A percentile compares a stretch with the other conserved stretches of the same genome.
Evolutionary conservation across 352 stramenopile species (phyloP).

Genomic region (Phytophthora quininea): DNA sequence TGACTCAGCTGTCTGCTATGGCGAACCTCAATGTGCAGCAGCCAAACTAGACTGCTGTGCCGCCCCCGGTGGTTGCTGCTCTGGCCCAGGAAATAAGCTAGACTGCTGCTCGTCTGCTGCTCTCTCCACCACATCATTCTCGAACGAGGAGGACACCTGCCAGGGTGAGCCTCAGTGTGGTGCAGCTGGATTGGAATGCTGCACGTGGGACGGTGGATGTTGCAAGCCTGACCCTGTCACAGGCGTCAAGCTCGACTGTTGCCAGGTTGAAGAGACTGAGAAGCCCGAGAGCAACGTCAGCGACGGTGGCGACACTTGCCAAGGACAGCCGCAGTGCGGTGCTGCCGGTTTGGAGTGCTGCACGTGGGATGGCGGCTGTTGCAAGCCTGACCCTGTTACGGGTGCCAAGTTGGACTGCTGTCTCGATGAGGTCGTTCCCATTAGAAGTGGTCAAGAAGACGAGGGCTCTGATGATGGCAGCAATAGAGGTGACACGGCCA

Average conservation of each 20-base stretch:
- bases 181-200: conserved; percentile 55
- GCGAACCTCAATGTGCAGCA: conserved; percentile 46
- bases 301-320: conserved; percentile 31
- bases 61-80: conserved; percentile 51
- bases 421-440: conserved; percentile 21
- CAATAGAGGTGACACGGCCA: conserved; percentile 11
- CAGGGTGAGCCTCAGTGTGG: conserved; percentile 48
- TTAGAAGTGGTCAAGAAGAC: conserved; percentile 25
- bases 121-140: conserved; percentile 13
- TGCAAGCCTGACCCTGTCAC: conserved; percentile 42
- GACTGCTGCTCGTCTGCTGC: conserved; percentile 43
- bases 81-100: conserved; percentile 36
- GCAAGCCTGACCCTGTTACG: conserved; percentile 35
- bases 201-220: conserved; percentile 44
- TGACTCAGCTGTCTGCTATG: conserved; percentile 37
- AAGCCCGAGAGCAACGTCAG: conserved; percentile 11
- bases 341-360: conserved; percentile 44
- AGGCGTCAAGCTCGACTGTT: conserved; percentile 47
- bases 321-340: conserved; percentile 42
- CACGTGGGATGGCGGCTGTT: conserved; percentile 38
- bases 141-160: conserved; percentile 27
- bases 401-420: conserved; percentile 39
- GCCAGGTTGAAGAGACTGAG: conserved; percentile 18
- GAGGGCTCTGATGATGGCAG: conserved; percentile 26
- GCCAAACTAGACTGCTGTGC: conserved; percentile 55